Evolutionary conservation across 345 rosid genomes (phyloP), one percentile per base, ranked within the genome.

Genomic region (Erodium maritimum): DNA sequence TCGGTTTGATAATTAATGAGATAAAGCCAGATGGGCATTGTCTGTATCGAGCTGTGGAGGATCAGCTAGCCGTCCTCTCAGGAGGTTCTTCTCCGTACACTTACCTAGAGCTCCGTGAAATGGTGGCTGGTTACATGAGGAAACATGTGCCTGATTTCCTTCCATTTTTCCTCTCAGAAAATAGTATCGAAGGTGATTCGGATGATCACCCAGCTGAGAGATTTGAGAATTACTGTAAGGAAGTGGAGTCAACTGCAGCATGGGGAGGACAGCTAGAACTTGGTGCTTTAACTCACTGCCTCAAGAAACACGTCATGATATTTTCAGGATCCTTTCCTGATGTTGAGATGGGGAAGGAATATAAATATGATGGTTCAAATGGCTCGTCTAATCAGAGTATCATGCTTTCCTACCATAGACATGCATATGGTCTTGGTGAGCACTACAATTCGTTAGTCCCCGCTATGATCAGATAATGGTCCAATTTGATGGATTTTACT

Each of bases 11-110:
- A 0, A 61, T 87, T 51, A 76, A 62, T 50, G 91, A 89, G 77
- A 89, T 89, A 34, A 93, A 87, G 67, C 88, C 99, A 21, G 91
- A 93, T 53, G 99, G 95, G 16, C 87, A 89, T 67, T 89, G 99
- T 67, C 95, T 89, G 59, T 93, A 87, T 76, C 72, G 94, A 42
- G 96, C 99, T 19, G 87, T 93, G 19, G 97, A 93, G 58, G 78
- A 83, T 68, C 99, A 93, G 80, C 77, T 89, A 3, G 77, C 86
- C 14, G 61, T 66, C 61, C 73, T 61, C 34, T 77, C 88, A 9
- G 82, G 85, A 25, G 91, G 90, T 23, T 62, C 84, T 61, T 71
- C 96, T 67, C 86, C 89, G 23, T 76, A 77, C 62, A 69, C 75
- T 14, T 88, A 69, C 79, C 89, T 74, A 64, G 72, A 76, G 58